Conservation (phyloP, 345 rosid species). For the Acer campestre region DNA sequence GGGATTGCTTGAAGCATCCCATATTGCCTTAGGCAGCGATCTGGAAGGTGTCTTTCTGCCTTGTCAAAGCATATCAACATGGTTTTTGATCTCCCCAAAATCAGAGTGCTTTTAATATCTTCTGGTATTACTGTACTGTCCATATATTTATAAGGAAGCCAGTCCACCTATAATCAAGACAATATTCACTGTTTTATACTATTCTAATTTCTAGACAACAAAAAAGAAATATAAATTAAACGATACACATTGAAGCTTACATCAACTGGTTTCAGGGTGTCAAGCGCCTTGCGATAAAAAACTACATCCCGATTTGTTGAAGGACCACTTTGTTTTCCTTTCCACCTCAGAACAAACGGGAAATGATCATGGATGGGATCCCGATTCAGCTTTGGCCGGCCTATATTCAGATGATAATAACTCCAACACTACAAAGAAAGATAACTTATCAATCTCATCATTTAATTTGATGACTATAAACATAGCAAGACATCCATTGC, state of each 20-base stretch:
- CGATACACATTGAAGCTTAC: conserved; percentile 40
- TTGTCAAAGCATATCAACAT: conserved; percentile 96
- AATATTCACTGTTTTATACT: conserved; percentile 12
- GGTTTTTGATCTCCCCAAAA: conserved; percentile 87
- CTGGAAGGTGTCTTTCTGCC: conserved; percentile 98
- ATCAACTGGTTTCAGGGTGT: conserved; percentile 71
- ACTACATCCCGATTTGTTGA: conserved; percentile 88
- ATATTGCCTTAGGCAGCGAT: conserved; percentile 90
- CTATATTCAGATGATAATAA: conserved; percentile 85
- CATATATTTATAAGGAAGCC: conserved; percentile 83
- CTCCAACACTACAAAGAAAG: conserved; percentile 79
- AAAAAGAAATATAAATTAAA: not conserved
- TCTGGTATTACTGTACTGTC: conserved; percentile 72
- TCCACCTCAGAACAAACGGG: conserved; percentile 90
- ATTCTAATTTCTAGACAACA: not conserved
- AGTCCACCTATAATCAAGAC: conserved; percentile 63
- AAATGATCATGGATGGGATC: conserved; percentile 82
- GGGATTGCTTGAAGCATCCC: conserved; percentile 81
- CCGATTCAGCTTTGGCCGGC: conserved; percentile 85
- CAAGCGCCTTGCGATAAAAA: conserved; percentile 83
- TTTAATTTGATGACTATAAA: conserved; percentile 3
- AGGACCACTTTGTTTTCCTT: conserved; percentile 96
- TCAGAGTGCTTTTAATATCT: conserved; percentile 53
- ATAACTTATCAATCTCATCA: conserved; percentile 19
- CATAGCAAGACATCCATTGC: not conserved